Base-by-base conservation (phyloP, 1,284 basidiomycete species). In the Sporisorium sorghi region DNA sequence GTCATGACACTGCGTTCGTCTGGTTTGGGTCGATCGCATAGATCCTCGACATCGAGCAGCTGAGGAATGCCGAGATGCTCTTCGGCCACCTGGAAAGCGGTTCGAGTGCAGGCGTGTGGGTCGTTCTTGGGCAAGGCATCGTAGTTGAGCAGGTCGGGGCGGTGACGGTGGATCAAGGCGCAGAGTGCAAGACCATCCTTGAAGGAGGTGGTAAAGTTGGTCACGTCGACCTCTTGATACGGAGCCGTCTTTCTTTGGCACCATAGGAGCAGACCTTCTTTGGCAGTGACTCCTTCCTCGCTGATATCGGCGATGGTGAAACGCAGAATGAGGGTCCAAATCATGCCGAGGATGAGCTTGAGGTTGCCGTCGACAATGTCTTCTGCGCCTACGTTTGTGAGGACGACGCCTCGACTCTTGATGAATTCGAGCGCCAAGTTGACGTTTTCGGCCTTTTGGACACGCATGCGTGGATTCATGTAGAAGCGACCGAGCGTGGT, bases 251-350 rank as follows among this genome's bases (percentile, higher is more conserved):
- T 97, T 59, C 96, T 90, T 83, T 98, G 96, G 87, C 95, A 97
- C 96, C 96, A 99, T 1, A 99, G 88, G 2, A 99, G 87, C 14
- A 99, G 88, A 50, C 80, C 96, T 84, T 98, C 97, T 85, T 96
- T 95, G 1, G 96, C 96, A 7, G 94, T 96, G 26, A 97, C 89
- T 57, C 96, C 96, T 86, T 98, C 96, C 88, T 96, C 94, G 80
- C 94, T 96, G 86, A 99, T 98, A 81, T 96, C 94, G 17, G 96
- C 94, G 76, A 99, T 98, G 24, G 95, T 97, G 85, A 98, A 99
- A 46, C 80, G 73, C 6, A 83, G 88, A 83, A 99, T 96, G 40
- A 99, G 88, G 0, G 94, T 97, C 96, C 96, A 99, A 78, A 99
- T 98, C 93, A 98, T 95, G 35, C 96, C 96, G 17, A 99, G 89